Conservation (phyloP, 2,329 filamentous ascomycete genomes). For the Talaromyces sp. region DNA sequence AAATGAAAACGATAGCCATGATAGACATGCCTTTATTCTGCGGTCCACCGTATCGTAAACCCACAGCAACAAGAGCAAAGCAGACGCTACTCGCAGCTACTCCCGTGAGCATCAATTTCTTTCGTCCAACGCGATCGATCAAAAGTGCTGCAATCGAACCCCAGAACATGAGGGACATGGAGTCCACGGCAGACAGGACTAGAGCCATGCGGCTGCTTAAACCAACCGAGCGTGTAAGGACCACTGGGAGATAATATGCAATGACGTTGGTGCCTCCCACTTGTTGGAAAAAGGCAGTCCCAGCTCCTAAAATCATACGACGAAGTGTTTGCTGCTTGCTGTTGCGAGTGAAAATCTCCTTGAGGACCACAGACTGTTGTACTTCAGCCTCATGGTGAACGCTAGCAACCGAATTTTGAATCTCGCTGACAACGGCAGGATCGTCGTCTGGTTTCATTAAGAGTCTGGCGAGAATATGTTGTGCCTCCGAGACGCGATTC, state of each 20-base stretch:
- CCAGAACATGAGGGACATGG: not conserved
- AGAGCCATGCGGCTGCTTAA: not conserved
- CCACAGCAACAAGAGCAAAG: conserved; percentile 9
- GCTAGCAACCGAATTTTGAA: conserved; percentile 13
- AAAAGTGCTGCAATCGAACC: not conserved
- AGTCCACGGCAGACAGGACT: not conserved
- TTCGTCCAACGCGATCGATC: conserved; percentile 17
- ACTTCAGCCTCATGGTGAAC: conserved; percentile 33
- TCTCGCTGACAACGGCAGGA: conserved; percentile 13
- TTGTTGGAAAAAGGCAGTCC: conserved; percentile 38
- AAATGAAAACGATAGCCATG: conserved; percentile 14
- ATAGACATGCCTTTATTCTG: conserved; percentile 14
- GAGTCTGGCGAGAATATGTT: conserved; percentile 1
- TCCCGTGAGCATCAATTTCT: conserved; percentile 15
- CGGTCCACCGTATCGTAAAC: conserved; percentile 13
- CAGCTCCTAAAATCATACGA: conserved; percentile 38
- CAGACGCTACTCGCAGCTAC: conserved; percentile 6
- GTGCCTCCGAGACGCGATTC: conserved; percentile 5
- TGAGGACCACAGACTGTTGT: conserved; percentile 28
- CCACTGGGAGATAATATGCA: conserved; percentile 12
- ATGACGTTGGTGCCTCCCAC: conserved; percentile 23
- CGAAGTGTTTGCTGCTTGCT: conserved; percentile 39
- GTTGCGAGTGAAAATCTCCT: conserved; percentile 28
- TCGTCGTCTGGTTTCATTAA: conserved; percentile 15
- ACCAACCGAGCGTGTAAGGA: conserved; percentile 11